Base-by-base conservation (phyloP, 2,329 filamentous ascomycete species). In the Calonectria pteridis region DNA sequence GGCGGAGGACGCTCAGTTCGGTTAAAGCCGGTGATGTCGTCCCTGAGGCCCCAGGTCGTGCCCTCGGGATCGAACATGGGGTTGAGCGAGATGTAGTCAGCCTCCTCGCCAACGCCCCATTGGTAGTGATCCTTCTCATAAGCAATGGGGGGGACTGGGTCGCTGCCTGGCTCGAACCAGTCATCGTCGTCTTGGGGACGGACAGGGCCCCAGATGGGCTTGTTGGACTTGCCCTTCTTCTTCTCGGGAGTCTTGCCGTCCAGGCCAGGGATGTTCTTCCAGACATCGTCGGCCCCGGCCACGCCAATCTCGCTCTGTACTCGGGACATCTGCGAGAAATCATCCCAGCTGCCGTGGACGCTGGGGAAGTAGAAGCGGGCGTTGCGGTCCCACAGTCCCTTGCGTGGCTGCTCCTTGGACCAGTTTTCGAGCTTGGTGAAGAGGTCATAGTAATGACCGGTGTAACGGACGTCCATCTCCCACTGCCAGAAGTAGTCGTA, bases 401-500 rank as follows among this genome's bases (percentile, higher is more conserved):
- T 95, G 16, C 94, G 89, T 1, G 94, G 94, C 84, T 97, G 94
- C 59, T 90, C 85, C 76, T 89, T 91, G 20, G 94, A 89, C 93
- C 94, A 97, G 55, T 87, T 85, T 79, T 91, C 89, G 46, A 95
- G 86, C 81, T 93, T 93, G 77, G 91, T 90, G 80, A 96, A 90
- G 26, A 95, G 84, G 74, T 94, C 91, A 77, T 94, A 95, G 86
- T 94, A 96, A 84, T 98, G 95, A 43, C 95, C 95, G 0, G 94
- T 97, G 83, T 97, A 98, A 35, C 95, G 93, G 55, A 96, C 92
- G 80, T 98, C 95, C 93, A 98, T 96, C 84, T 98, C 95, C 94
- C 95, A 97, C 77, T 98, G 94, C 95, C 95, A 98, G 84, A 95
- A 95, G 85, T 92, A 94, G 62, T 97, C 95, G 81, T 96, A 98